A percentile compares a stretch with the other conserved stretches of the same genome.
These are phyloP conservation scores for Arachis hypogaea DNA, from an alignment of 306 rosid species.

Conservation along the genomic window DNA sequence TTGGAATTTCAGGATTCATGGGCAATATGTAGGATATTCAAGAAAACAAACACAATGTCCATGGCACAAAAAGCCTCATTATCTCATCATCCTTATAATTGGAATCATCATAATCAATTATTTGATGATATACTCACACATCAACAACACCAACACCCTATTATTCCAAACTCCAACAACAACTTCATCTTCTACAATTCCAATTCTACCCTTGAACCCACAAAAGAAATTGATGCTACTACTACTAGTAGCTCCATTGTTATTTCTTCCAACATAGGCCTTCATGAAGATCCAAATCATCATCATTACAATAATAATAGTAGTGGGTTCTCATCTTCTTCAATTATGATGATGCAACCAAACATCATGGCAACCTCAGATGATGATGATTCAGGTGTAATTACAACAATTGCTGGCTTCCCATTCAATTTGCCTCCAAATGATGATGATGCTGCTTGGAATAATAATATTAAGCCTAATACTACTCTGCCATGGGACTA, in stretches of 20 bases:
- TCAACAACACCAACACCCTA: constrained; percentile 9
- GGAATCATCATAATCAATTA: too few species aligned
- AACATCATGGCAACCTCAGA: constrained; percentile 8
- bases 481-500: constrained; percentile 53
- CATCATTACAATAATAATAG: constrained; percentile 19
- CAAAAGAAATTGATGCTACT: constrained; percentile 10
- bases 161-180: constrained; percentile 34
- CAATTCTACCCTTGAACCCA: constrained; percentile 21
- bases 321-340: constrained; percentile 42
- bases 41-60: constrained; percentile 71
- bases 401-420: constrained; percentile 46
- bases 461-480: constrained; percentile 8
- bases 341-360: constrained; percentile 40
- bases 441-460: constrained; percentile 50
- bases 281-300: constrained; percentile 50
- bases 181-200: constrained; percentile 50
- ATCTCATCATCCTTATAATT: constrained; percentile 34
- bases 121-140: constrained; percentile 46
- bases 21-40: constrained; percentile 91
- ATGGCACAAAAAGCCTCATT: constrained; percentile 71
- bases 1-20: constrained; percentile 71
- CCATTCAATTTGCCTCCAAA: constrained; percentile 60
- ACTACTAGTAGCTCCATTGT: constrained; percentile 31
- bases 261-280: constrained; percentile 17
- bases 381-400: too few species aligned